These are phyloP conservation scores for Mortierella antarctica DNA, from an alignment of 192 early-diverging fungal genomes.

Conservation along the genomic window DNA sequence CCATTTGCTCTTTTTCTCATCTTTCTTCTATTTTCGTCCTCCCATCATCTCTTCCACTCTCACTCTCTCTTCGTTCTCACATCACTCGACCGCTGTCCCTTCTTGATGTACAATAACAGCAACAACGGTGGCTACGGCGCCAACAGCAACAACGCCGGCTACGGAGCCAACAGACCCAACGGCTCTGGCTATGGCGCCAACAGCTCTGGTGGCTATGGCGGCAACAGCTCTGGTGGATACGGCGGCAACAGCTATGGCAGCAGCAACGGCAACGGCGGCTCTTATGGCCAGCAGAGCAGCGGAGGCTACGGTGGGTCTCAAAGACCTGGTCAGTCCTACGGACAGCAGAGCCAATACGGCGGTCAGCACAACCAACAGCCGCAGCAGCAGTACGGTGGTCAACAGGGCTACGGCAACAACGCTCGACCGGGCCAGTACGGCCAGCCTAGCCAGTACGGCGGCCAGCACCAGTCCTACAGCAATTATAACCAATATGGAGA, in stretches of 20 bases:
- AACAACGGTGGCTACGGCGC: constrained; percentile 4
- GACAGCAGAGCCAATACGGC: constrained; percentile 17
- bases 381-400: constrained; percentile 18
- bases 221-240: background rate
- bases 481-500: constrained; percentile 49
- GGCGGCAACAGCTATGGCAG: constrained; percentile 1
- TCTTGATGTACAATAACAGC: too few relatives aligned
- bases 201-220: too few relatives aligned
- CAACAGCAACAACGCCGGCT: constrained; percentile 7
- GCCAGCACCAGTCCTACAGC: constrained; percentile 21
- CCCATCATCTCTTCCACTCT: background rate
- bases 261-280: constrained; percentile 5
- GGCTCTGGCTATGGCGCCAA: constrained; percentile 14
- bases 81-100: too few relatives aligned
- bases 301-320: constrained; percentile 6
- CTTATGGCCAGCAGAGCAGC: background rate
- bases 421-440: constrained; percentile 8
- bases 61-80: background rate
- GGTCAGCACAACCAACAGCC: constrained; percentile 8
- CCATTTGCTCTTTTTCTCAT: background rate
- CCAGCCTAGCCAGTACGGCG: constrained; percentile 20
- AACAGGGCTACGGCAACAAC: constrained; percentile 17
- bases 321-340: constrained; percentile 26
- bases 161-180: constrained; percentile 19
- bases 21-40: background rate